Conservation (phyloP, 2,329 filamentous ascomycete species). For the Ascochyta viciae-villosae region DNA sequence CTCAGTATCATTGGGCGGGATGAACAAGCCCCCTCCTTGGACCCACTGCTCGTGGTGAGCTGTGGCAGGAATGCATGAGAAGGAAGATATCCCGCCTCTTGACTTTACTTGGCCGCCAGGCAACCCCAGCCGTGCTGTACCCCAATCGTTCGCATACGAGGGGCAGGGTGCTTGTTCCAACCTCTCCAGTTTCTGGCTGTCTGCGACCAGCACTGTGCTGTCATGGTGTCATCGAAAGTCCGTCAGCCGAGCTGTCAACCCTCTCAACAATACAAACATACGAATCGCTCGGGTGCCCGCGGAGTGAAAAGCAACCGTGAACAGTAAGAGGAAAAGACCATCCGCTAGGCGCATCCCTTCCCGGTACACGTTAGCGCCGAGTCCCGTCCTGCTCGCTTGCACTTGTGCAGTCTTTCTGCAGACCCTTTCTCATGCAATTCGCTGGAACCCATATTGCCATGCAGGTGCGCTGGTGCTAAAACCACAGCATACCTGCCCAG, state of each 20-base stretch:
- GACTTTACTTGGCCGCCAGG: conserved; percentile 25
- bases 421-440: conserved; percentile 2
- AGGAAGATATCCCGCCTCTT: conserved; percentile 28
- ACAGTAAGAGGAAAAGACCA: background rate
- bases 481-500: conserved; percentile 4
- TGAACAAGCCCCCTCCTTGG: conserved; percentile 35
- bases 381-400: conserved; percentile 14
- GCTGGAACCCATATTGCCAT: conserved; percentile 1
- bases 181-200: background rate
- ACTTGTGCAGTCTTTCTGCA: conserved; percentile 6
- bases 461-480: conserved; percentile 2
- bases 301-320: background rate
- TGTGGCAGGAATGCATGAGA: conserved; percentile 12
- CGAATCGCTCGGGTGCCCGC: background rate
- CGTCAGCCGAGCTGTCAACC: background rate
- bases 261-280: conserved; percentile 2
- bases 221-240: conserved; percentile 4
- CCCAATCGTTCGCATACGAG: conserved; percentile 8
- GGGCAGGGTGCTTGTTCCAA: conserved; percentile 10
- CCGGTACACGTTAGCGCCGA: conserved; percentile 5
- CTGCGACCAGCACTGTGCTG: background rate
- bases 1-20: conserved; percentile 26
- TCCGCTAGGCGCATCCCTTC: conserved; percentile 8
- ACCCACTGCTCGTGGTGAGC: conserved; percentile 23
- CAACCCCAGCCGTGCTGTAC: conserved; percentile 7